Percentiles rank a stretch among this genome's conserved stretches.
Evolutionary conservation across 1,284 basidiomycete species (phyloP).

Genomic region (Cryptococcus sp.): DNA sequence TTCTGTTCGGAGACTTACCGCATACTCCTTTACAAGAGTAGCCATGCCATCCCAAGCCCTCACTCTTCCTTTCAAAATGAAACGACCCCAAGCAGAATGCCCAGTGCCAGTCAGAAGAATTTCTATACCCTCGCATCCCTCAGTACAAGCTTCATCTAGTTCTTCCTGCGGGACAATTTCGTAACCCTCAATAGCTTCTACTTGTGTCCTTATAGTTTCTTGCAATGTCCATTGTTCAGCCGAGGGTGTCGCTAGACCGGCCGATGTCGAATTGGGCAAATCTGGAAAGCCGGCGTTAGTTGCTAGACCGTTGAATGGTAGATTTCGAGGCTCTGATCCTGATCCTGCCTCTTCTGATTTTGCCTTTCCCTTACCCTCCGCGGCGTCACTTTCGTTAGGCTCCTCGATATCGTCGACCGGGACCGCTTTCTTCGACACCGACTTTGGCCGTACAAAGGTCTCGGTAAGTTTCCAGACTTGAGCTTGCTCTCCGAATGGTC

Average conservation of each 20-base stretch:
- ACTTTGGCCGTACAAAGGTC: slow-evolving; percentile 44
- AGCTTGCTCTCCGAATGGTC: slow-evolving; percentile 54
- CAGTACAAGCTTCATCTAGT: slow-evolving; percentile 22
- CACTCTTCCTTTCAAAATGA: slow-evolving; percentile 51
- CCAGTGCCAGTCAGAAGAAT: slow-evolving; percentile 51
- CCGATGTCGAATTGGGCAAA: slow-evolving; percentile 18
- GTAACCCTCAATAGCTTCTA: slow-evolving; percentile 39
- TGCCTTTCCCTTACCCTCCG: not conserved
- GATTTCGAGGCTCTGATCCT: slow-evolving; percentile 1
- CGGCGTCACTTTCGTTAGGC: not conserved
- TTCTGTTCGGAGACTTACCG: slow-evolving; percentile 28
- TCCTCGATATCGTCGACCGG: not conserved
- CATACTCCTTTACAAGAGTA: slow-evolving; percentile 53
- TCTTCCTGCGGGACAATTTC: slow-evolving; percentile 36
- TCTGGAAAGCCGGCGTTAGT: slow-evolving; percentile 45
- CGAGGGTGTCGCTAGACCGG: slow-evolving; percentile 21
- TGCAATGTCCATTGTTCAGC: slow-evolving; percentile 37
- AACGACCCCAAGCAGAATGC: slow-evolving; percentile 54
- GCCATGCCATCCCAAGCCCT: slow-evolving; percentile 54
- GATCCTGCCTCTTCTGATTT: slow-evolving; percentile 6
- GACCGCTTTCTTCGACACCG: not conserved
- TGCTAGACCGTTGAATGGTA: slow-evolving; percentile 35
- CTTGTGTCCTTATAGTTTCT: slow-evolving; percentile 36
- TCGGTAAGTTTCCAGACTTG: slow-evolving; percentile 56
- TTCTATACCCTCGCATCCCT: slow-evolving; percentile 37